Evolutionary conservation across 805 yeast genomes (phyloP), one percentile per base, ranked within the genome.

Genomic region (Zygotorulaspora sp.): DNA sequence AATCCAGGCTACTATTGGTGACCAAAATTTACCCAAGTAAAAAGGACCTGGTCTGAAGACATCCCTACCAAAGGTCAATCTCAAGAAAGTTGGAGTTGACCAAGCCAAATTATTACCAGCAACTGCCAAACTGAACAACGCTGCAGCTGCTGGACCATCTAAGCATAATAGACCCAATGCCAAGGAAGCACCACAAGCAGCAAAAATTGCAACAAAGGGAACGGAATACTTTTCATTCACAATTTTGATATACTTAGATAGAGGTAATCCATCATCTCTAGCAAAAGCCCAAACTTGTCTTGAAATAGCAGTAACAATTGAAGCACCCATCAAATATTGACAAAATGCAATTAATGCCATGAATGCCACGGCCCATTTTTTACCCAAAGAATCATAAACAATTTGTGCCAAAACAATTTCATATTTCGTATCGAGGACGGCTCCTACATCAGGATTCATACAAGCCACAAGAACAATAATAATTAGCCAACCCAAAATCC

Each of bases 221-320:
- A 78, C 83, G n/a, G 72, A 66, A 24, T 74, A 61, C 41, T 57
- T 70, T 36, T 72, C 66, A 50, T 81, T 66, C 30, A 83, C 83
- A 30, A 65, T 72, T 47, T 78, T 76, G 44, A 82, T 69, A 52
- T 65, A 65, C 28, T 67, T 60, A 10, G 80, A 70, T 45, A 78
- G 65, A 6, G 89, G 89, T 40, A 82, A 67, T 11, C 87, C 88
- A 50, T 80, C 78, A 57, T 82, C 90, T 63, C 90, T 74, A 27
- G 85, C 78, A 58, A 80, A 78, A 1, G 87, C 86, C 78, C 83
- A 81, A 34, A 78, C 69, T 57, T 80, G 87, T 58, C 88, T 72
- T 4, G 84, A 78, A 5, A 75, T 71, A 8, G 86, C 85, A 32
- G 78, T 70, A 32, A 78, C 63, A 38, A 75, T 70, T 3, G 82